These are phyloP conservation scores for Taiwanofungus camphoratus DNA, from an alignment of 1,284 basidiomycete genomes.

Conservation along the genomic window DNA sequence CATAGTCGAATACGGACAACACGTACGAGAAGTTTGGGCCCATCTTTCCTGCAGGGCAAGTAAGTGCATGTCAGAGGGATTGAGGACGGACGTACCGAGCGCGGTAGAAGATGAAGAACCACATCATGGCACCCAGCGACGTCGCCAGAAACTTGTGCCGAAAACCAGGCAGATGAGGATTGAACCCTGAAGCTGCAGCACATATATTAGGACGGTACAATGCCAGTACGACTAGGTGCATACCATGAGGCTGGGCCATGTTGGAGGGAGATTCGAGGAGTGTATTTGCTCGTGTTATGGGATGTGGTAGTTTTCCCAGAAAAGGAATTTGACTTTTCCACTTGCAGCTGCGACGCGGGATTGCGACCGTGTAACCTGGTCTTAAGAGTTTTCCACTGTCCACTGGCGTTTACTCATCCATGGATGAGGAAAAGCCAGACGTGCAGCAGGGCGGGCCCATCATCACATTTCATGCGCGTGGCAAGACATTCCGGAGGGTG, in stretches of 20 bases:
- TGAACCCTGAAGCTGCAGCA: conserved; percentile 52
- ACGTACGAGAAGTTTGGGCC: conserved; percentile 64
- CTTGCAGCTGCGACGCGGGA: not conserved
- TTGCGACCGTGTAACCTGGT: too few species aligned
- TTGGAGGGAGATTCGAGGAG: conserved; percentile 17
- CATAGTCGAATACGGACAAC: not conserved
- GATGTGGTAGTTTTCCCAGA: conserved; percentile 7
- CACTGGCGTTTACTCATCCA: not conserved
- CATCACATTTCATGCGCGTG: conserved; percentile 25
- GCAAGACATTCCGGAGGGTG: conserved; percentile 24
- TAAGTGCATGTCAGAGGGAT: conserved; percentile 1
- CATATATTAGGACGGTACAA: conserved; percentile 7
- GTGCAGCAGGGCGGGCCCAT: conserved; percentile 41
- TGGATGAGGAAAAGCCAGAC: conserved; percentile 35
- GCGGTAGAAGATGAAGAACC: conserved; percentile 97
- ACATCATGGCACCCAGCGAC: conserved; percentile 87
- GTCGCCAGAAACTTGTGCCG: conserved; percentile 78
- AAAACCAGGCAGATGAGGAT: conserved; percentile 79
- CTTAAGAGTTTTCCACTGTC: conserved; percentile 2
- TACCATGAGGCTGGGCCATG: conserved; percentile 34
- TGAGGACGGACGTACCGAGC: conserved; percentile 60
- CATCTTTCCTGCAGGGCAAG: conserved; percentile 52
- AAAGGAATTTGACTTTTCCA: not conserved
- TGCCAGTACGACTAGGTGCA: conserved; percentile 5
- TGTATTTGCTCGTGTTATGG: conserved; percentile 17